Evolutionary conservation across 2,329 filamentous ascomycete species (phyloP).

Genomic region (Cladophialophora psammophila): DNA sequence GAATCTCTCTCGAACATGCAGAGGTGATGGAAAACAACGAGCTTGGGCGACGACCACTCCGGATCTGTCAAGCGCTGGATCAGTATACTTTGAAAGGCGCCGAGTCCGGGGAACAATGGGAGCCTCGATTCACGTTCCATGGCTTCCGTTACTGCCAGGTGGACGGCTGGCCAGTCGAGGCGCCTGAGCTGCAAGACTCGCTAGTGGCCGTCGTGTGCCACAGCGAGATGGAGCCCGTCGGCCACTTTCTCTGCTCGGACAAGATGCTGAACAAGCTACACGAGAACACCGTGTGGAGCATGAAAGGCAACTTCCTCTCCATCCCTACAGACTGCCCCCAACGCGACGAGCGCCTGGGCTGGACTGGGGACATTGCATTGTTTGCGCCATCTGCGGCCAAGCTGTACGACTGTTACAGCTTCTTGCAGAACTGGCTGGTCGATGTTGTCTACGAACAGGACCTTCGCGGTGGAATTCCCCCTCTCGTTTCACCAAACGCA

Average conservation of each 20-base stretch:
- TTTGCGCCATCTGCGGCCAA: constrained; percentile 62
- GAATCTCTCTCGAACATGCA: constrained; percentile 55
- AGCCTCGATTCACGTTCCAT: constrained; percentile 61
- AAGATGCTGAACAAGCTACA: constrained; percentile 62
- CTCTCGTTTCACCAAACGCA: constrained; percentile 39
- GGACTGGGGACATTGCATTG: constrained; percentile 61
- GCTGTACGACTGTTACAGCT: constrained; percentile 61
- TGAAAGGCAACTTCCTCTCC: constrained; percentile 65
- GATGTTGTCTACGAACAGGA: constrained; percentile 54
- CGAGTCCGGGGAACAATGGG: constrained; percentile 45
- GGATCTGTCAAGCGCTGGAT: constrained; percentile 54
- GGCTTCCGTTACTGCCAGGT: constrained; percentile 62
- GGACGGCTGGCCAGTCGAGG: constrained; percentile 51
- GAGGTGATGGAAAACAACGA: constrained; percentile 63
- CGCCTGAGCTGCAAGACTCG: constrained; percentile 19
- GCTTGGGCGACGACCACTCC: constrained; percentile 53
- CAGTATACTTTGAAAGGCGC: constrained; percentile 47
- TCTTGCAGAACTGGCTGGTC: constrained; percentile 59
- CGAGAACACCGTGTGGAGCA: constrained; percentile 63
- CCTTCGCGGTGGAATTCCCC: constrained; percentile 40
- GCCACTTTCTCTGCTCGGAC: constrained; percentile 62
- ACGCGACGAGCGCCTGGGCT: constrained; percentile 62
- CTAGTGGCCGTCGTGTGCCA: constrained; percentile 56
- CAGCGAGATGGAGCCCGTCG: constrained; percentile 60
- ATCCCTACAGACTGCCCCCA: constrained; percentile 67